phyloP scores from a whole-genome alignment of 495 filamentous ascomycete genomes.

The Niebla homalea region DNA sequence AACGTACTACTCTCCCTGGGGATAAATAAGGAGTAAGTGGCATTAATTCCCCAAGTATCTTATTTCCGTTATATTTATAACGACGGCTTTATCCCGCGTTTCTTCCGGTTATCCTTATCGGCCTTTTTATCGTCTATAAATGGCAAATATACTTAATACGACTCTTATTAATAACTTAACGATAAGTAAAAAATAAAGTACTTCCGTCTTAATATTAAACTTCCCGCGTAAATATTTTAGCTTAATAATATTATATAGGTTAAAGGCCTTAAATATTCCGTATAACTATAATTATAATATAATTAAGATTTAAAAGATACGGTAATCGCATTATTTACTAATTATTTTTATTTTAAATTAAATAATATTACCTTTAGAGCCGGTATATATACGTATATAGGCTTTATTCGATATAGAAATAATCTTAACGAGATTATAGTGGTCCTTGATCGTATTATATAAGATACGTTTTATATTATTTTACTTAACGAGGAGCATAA shows the following conservation, averaged over 20 bases:
- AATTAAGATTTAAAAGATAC: constrained; percentile 1
- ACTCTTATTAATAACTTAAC: neutral
- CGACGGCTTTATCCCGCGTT: too few relatives aligned
- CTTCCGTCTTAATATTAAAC: neutral
- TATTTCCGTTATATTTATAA: too few relatives aligned
- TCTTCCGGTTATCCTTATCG: too few relatives aligned
- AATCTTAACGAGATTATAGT: neutral
- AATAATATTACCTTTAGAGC: constrained; percentile 5
- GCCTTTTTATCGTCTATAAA: too few relatives aligned
- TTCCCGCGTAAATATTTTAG: neutral
- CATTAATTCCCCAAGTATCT: too few relatives aligned
- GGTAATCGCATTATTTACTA: constrained; percentile 7
- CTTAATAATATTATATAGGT: constrained; percentile 1
- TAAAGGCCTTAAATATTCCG: constrained; percentile 6
- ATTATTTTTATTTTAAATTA: constrained; percentile 9
- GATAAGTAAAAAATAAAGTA: neutral
- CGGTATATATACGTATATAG: constrained; percentile 5
- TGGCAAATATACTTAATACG: too few relatives aligned
- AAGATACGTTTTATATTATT: too few relatives aligned
- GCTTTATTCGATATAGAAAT: neutral
- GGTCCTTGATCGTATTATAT: too few relatives aligned
- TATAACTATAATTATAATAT: constrained; percentile 9
- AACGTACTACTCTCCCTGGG: too few relatives aligned
- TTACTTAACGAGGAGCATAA: too few relatives aligned
- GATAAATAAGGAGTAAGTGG: too few relatives aligned